Conservation (phyloP, 768 basidiomycete species). For the Tulasnella sp. region DNA sequence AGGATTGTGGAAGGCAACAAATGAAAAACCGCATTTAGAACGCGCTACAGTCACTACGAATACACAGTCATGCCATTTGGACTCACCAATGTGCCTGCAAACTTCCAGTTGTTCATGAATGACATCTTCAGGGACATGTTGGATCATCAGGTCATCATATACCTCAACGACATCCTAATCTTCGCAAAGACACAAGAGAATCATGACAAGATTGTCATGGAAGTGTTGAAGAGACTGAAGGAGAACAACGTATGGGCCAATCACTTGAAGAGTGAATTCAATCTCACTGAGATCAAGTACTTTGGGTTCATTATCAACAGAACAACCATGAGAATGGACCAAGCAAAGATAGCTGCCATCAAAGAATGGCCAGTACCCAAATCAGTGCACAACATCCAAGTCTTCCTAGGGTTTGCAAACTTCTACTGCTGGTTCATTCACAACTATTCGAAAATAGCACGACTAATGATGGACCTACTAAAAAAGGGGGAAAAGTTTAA, state of each 20-base stretch:
- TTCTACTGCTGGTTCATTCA: constrained; percentile 25
- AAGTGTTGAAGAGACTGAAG: constrained; percentile 12
- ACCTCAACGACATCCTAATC: constrained; percentile 20
- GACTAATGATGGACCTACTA: background rate
- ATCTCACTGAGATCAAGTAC: background rate
- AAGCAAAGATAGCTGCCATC: constrained; percentile 21
- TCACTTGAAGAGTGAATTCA: background rate
- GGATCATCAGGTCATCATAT: constrained; percentile 16
- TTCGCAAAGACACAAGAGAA: constrained; percentile 14
- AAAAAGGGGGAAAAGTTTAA: background rate
- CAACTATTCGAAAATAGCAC: constrained; percentile 18
- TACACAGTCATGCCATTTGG: constrained; percentile 22
- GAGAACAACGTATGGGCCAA: background rate
- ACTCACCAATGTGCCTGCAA: constrained; percentile 9
- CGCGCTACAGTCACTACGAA: constrained; percentile 15
- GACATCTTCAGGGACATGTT: constrained; percentile 18
- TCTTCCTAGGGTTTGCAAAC: constrained; percentile 26
- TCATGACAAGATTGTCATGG: background rate
- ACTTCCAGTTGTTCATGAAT: constrained; percentile 16
- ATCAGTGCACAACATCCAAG: constrained; percentile 19
- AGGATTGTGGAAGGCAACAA: constrained; percentile 7
- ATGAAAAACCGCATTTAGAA: constrained; percentile 15
- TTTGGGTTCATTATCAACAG: constrained; percentile 2
- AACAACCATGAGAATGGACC: constrained; percentile 20
- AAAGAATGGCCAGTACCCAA: constrained; percentile 21